Evolutionary conservation across 1,284 basidiomycete genomes (phyloP).

Genomic region (Sutorius eximius): DNA sequence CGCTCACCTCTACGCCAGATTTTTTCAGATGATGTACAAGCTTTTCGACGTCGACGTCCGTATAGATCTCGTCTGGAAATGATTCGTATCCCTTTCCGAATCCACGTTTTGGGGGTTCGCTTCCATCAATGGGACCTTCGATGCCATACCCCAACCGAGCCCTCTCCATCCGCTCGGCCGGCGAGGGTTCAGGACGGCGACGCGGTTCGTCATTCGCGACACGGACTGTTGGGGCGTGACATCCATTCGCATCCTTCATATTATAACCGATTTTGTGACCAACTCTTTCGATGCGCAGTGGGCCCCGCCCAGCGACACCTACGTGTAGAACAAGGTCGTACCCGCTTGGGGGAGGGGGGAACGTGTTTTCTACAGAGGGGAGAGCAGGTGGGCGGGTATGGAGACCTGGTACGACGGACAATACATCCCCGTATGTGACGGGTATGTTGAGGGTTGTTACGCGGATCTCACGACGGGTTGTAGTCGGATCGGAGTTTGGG

Average conservation of each 20-base stretch:
- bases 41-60: conserved; percentile 47
- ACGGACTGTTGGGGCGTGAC: conserved; percentile 54
- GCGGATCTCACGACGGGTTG: conserved; percentile 45
- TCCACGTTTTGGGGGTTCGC: conserved; percentile 44
- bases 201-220: conserved; percentile 30
- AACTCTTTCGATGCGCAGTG: conserved; percentile 63
- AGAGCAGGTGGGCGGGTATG: conserved; percentile 63
- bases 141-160: conserved; percentile 31
- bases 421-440: conserved; percentile 61
- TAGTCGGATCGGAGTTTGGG: conserved; percentile 7
- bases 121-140: conserved; percentile 26
- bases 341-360: conserved; percentile 50
- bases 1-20: conserved; percentile 57
- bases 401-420: conserved; percentile 56
- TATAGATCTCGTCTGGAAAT: conserved; percentile 47
- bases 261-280: conserved; percentile 70
- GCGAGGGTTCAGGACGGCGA: conserved; percentile 28
- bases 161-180: conserved; percentile 39
- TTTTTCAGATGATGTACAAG: conserved; percentile 59
- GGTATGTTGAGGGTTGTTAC: conserved; percentile 63
- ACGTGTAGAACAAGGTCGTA: conserved; percentile 76
- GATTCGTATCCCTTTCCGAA: conserved; percentile 52
- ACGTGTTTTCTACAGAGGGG: conserved; percentile 39
- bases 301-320: conserved; percentile 65
- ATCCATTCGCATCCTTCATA: conserved; percentile 64